These are phyloP conservation scores for Fusarium phyllophilum DNA, from an alignment of 2,329 filamentous ascomycete genomes.

Conservation along the genomic window DNA sequence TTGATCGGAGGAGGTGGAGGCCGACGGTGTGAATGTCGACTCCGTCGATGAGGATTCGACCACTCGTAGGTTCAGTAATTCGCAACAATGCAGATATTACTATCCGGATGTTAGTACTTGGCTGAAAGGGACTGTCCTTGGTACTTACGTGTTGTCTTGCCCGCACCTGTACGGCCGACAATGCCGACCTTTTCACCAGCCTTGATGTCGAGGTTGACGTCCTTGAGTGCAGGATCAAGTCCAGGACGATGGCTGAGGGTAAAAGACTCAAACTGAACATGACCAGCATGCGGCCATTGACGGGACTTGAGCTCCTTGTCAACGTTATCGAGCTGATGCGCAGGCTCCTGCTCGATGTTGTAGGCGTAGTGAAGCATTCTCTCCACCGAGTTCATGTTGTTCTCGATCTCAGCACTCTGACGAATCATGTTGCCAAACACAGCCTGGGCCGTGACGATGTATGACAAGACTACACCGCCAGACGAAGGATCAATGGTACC, in stretches of 20 bases:
- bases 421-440: constrained; percentile 74
- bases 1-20: constrained; percentile 17
- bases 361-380: constrained; percentile 90
- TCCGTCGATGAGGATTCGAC: constrained; percentile 20
- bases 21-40: constrained; percentile 23
- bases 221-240: constrained; percentile 7
- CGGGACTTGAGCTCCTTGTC: not conserved
- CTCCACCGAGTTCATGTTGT: constrained; percentile 97
- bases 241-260: constrained; percentile 24
- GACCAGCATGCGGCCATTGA: constrained; percentile 3
- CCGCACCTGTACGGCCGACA: constrained; percentile 22
- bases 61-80: constrained; percentile 19
- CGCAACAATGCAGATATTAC: constrained; percentile 18
- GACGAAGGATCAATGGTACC: constrained; percentile 20
- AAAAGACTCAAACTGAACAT: constrained; percentile 14
- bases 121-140: fast-evolving
- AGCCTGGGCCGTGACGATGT: constrained; percentile 53
- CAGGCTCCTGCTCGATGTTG: constrained; percentile 46
- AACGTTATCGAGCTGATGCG: not conserved
- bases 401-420: constrained; percentile 65
- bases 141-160: constrained; percentile 19
- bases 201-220: constrained; percentile 7
- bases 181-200: constrained; percentile 20
- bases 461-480: constrained; percentile 23
- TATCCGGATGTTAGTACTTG: not conserved